Percentiles rank a stretch among this genome's conserved stretches.
Evolutionary conservation across 2,329 filamentous ascomycete genomes (phyloP).

Genomic region (Mycosphaerella sp.): DNA sequence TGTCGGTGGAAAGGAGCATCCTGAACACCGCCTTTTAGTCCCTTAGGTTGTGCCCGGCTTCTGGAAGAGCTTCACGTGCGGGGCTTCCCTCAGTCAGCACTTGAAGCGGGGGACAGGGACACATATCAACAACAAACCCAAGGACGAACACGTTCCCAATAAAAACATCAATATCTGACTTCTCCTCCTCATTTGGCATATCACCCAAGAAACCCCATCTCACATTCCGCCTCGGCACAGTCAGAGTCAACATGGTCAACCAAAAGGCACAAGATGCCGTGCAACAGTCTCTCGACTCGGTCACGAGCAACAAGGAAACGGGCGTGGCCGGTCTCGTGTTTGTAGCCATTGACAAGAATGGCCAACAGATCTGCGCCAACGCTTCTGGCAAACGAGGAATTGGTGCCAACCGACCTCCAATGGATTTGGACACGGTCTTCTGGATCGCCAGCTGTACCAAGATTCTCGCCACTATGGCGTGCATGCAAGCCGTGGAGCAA

Average conservation of each 20-base stretch:
- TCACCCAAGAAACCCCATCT: no score
- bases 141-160: background rate
- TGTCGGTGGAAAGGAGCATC: slow-evolving; percentile 1
- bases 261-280: slow-evolving; percentile 33
- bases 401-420: slow-evolving; percentile 40
- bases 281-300: slow-evolving; percentile 34
- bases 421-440: slow-evolving; percentile 54
- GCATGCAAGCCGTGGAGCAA: slow-evolving; percentile 45
- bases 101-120: background rate
- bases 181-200: no score
- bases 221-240: background rate
- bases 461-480: slow-evolving; percentile 40
- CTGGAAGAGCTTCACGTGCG: slow-evolving; percentile 2
- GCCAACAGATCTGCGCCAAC: slow-evolving; percentile 38
- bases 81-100: background rate
- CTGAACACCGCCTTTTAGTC: no score
- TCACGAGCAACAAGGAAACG: slow-evolving; percentile 27
- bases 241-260: slow-evolving; percentile 16
- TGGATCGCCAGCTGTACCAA: slow-evolving; percentile 52
- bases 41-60: background rate
- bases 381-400: slow-evolving; percentile 40
- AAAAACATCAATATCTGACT: no score
- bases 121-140: no score
- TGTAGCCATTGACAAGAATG: slow-evolving; percentile 40
- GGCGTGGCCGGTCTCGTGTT: slow-evolving; percentile 42